These are phyloP conservation scores for Termitomyces titanicus DNA, from an alignment of 768 basidiomycete species.

Conservation along the genomic window DNA sequence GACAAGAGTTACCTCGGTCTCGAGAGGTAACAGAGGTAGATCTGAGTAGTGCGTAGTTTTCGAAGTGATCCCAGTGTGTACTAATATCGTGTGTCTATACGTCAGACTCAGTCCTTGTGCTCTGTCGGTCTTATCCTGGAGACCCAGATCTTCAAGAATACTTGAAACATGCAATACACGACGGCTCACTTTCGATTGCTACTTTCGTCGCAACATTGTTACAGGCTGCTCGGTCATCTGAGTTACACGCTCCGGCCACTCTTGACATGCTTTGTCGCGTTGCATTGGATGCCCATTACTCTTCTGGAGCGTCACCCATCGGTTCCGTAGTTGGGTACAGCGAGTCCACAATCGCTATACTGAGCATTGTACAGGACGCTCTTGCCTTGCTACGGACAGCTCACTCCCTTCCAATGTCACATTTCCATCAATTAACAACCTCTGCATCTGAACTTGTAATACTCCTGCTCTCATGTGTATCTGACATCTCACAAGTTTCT, in stretches of 20 bases:
- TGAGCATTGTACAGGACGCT: constrained; percentile 58
- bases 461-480: constrained; percentile 56
- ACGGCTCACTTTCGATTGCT: constrained; percentile 52
- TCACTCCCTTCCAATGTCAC: constrained; percentile 49
- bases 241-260: constrained; percentile 61
- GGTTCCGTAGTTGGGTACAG: constrained; percentile 52
- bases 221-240: constrained; percentile 59
- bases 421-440: constrained; percentile 53
- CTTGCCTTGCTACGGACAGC: constrained; percentile 57
- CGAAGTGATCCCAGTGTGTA: not conserved
- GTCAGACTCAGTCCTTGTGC: constrained; percentile 63
- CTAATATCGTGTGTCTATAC: not conserved
- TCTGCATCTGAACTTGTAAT: constrained; percentile 65
- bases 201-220: constrained; percentile 66
- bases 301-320: constrained; percentile 46
- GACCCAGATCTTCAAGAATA: constrained; percentile 67
- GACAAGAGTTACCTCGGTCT: constrained; percentile 35
- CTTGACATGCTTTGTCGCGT: constrained; percentile 68
- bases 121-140: constrained; percentile 69
- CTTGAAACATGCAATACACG: constrained; percentile 53
- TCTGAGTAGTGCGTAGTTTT: constrained; percentile 52
- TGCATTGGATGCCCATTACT: constrained; percentile 61
- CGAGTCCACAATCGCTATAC: constrained; percentile 44
- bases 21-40: constrained; percentile 46
- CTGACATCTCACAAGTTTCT: constrained; percentile 59